phyloP scores from a whole-genome alignment of 495 filamentous ascomycete genomes.

The Tetracladium marchalianum region DNA sequence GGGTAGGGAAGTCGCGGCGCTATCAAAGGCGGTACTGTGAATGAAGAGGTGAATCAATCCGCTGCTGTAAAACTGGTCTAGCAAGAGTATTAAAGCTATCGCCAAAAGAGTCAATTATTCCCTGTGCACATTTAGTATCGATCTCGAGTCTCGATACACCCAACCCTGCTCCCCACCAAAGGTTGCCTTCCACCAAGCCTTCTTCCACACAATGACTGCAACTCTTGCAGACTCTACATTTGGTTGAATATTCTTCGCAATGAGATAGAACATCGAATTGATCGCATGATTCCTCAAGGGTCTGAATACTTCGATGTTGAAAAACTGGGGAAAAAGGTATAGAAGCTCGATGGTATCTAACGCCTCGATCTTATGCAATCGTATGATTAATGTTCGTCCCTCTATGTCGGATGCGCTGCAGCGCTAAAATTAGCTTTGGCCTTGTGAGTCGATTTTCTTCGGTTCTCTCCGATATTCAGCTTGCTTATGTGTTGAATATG shows the following conservation, averaged over 20 bases:
- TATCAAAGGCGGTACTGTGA: too few species aligned
- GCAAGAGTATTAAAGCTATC: too few species aligned
- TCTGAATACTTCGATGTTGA: conserved; percentile 38
- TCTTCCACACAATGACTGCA: conserved; percentile 32
- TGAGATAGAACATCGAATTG: conserved; percentile 44
- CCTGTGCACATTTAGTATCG: too few species aligned
- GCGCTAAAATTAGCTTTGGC: conserved; percentile 37
- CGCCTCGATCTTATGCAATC: conserved; percentile 40
- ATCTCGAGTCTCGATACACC: not conserved
- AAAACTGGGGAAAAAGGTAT: conserved; percentile 31
- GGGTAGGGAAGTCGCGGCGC: too few species aligned
- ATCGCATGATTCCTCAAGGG: conserved; percentile 28
- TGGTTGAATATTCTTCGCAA: conserved; percentile 37
- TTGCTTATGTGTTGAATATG: conserved; percentile 33
- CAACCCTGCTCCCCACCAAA: conserved; percentile 27
- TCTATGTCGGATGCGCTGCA: conserved; percentile 33
- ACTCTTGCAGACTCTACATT: conserved; percentile 20
- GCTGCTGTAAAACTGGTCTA: too few species aligned
- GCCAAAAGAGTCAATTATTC: too few species aligned
- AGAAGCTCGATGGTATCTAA: conserved; percentile 30
- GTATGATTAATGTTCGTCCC: conserved; percentile 34
- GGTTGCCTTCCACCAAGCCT: conserved; percentile 33
- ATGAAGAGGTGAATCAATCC: too few species aligned
- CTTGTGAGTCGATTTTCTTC: conserved; percentile 32
- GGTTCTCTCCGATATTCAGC: conserved; percentile 26